Evolutionary conservation across 2,329 filamentous ascomycete species (phyloP).

Genomic region (Fusarium bulbicola): DNA sequence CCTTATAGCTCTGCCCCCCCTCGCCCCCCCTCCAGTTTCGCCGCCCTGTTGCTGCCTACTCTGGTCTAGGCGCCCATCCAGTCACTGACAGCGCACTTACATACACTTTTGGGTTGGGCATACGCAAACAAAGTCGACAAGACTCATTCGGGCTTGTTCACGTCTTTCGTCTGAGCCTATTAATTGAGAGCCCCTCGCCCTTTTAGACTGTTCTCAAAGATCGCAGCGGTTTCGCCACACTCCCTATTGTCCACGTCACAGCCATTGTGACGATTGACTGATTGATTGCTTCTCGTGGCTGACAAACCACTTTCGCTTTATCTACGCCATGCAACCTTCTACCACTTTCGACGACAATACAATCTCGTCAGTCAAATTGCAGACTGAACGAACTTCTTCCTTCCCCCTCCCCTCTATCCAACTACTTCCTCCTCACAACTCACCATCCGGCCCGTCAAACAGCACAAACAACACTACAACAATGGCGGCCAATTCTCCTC

Average conservation of each 20-base stretch:
- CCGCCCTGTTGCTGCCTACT: constrained; percentile 40
- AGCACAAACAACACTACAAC: constrained; percentile 25
- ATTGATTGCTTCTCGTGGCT: constrained; percentile 42
- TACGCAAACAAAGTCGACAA: constrained; percentile 35
- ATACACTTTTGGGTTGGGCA: constrained; percentile 32
- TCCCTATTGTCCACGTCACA: constrained; percentile 34
- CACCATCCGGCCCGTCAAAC: constrained; percentile 21
- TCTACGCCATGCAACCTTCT: constrained; percentile 42
- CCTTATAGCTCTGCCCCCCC: constrained; percentile 34
- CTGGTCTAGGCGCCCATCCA: constrained; percentile 36
- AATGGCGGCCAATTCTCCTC: constrained; percentile 41
- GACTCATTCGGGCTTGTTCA: constrained; percentile 36
- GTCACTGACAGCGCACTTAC: constrained; percentile 38
- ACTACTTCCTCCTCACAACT: constrained; percentile 20
- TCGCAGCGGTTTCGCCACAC: constrained; percentile 36
- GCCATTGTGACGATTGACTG: constrained; percentile 28
- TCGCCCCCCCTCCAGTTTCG: constrained; percentile 29
- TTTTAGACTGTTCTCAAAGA: constrained; percentile 24
- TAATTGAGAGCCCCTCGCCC: constrained; percentile 30
- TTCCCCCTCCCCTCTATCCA: not conserved
- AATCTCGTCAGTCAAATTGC: constrained; percentile 30
- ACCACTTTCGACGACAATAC: constrained; percentile 44
- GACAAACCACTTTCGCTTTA: constrained; percentile 47
- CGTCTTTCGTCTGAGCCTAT: constrained; percentile 18
- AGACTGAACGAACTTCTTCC: constrained; percentile 28